Base-by-base conservation (phyloP, 306 rosid species). In the Pyrus communis region DNA sequence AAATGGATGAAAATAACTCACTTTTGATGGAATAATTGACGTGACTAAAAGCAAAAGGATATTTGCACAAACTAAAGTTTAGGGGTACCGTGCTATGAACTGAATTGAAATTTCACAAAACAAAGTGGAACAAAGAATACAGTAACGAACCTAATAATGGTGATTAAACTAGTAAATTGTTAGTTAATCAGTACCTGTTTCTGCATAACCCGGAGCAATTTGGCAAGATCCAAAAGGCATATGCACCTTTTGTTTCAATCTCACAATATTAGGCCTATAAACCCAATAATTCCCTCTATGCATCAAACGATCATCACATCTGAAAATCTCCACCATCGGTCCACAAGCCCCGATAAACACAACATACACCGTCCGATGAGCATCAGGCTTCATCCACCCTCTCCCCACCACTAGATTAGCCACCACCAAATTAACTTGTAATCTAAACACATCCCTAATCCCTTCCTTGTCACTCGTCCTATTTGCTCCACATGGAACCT, bases 151-250 rank as follows among this genome's bases (percentile, higher is more conserved):
- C 21, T 3, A 13, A 45, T 8, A 55, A 7, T 11, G 1, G 65
- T 25, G 33, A 60, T 60, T 60, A 25, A 60, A 12, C 28, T 11
- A 60, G 30, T 64, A 5, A 61, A 23, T 61, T 0, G 35, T 13
- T 61, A 12, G 15, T 31, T 15, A 63, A 15, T 17, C 3, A 9
- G 4, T 71, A 91, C 98, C 97, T 75, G 89, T n/a, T 87, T 82
- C 55, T 28, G 91, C 87, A 85, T 78, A 86, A 70, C 30, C 58
- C 4, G 95, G 79, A 27, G 96, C 88, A 83, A 95, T 79, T 62
- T 89, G 83, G 85, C 98, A 92, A 1, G 96, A 79, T 33, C 98
- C 98, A 61, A 84, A 28, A 4, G 97, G 97, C 97, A 92, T 90
- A 5, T 89, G 84, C 1, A 70, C 67, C 77, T 85, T 84, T 25